These are phyloP conservation scores for Diaporthe sp. DNA, from an alignment of 2,329 filamentous ascomycete species.

Conservation along the genomic window DNA sequence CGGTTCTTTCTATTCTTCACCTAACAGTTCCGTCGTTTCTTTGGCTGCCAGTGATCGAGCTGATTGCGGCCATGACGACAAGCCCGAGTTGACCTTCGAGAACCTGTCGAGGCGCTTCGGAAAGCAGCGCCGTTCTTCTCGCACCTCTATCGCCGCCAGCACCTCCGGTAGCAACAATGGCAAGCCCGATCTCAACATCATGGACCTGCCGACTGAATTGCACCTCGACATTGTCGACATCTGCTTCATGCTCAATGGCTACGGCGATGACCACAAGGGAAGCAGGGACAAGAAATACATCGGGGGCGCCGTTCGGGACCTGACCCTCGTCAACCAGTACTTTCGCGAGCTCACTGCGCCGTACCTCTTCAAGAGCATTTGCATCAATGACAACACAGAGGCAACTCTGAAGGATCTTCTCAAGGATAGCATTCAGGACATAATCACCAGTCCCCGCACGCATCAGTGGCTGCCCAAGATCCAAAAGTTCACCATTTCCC, in stretches of 20 bases:
- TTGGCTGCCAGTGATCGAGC: background rate
- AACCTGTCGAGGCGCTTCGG: background rate
- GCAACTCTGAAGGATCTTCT: slow-evolving; percentile 24
- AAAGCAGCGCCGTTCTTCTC: too few species aligned
- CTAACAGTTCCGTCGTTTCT: background rate
- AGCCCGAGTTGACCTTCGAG: background rate
- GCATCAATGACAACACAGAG: slow-evolving; percentile 29
- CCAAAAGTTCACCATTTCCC: slow-evolving; percentile 30
- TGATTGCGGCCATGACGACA: background rate
- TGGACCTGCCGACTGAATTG: slow-evolving; percentile 31
- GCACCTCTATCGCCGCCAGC: background rate
- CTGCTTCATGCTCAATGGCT: background rate
- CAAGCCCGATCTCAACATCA: background rate
- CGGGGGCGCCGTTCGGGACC: slow-evolving; percentile 26
- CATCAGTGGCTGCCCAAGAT: slow-evolving; percentile 7
- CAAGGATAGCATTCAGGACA: background rate
- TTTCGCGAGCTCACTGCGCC: slow-evolving; percentile 29
- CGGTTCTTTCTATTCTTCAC: background rate
- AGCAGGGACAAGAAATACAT: background rate
- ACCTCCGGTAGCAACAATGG: background rate
- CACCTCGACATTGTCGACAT: slow-evolving; percentile 22
- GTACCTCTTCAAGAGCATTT: slow-evolving; percentile 21
- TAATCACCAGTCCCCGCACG: background rate
- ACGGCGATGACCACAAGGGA: background rate
- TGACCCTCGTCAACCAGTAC: slow-evolving; percentile 28